phyloP scores from a whole-genome alignment of 2,329 filamentous ascomycete species.

The Gnomoniopsis smithogilvyi region DNA sequence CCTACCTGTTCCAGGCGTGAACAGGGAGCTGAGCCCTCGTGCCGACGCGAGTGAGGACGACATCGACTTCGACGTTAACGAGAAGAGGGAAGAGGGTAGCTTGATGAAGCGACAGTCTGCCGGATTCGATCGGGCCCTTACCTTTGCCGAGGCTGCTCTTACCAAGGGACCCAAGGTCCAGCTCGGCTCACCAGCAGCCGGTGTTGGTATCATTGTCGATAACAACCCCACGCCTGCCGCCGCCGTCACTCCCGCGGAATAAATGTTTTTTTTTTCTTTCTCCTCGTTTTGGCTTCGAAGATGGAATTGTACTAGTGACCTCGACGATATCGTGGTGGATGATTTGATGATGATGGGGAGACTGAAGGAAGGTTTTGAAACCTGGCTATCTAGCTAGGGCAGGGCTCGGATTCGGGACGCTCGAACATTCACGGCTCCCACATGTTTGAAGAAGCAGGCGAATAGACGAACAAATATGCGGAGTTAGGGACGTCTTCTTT shows the following conservation, averaged over 20 bases:
- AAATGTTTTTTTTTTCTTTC: too few species aligned
- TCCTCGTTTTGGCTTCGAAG: too few species aligned
- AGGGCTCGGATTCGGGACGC: too few species aligned
- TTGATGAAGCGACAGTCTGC: slow-evolving; percentile 33
- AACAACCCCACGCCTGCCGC: slow-evolving; percentile 26
- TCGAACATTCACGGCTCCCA: too few species aligned
- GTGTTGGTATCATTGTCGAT: slow-evolving; percentile 38
- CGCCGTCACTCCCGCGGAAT: neutral
- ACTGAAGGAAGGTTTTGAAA: too few species aligned
- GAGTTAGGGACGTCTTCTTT: too few species aligned
- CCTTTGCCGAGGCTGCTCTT: slow-evolving; percentile 36
- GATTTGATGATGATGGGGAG: too few species aligned
- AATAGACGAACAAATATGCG: too few species aligned
- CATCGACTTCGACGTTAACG: neutral
- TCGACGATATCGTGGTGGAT: too few species aligned
- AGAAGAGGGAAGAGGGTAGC: slow-evolving; percentile 9
- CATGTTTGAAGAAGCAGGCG: too few species aligned
- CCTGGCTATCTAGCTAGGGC: too few species aligned
- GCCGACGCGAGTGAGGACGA: neutral
- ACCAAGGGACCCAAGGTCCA: slow-evolving; percentile 36
- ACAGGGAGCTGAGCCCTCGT: slow-evolving; percentile 16
- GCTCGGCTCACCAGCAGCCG: slow-evolving; percentile 37
- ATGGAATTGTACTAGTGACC: too few species aligned
- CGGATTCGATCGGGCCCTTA: slow-evolving; percentile 39
- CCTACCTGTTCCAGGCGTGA: slow-evolving; percentile 8